Conservation (phyloP, 176 grass and related monocot genomes). For the Bonia amplexicaulis region DNA sequence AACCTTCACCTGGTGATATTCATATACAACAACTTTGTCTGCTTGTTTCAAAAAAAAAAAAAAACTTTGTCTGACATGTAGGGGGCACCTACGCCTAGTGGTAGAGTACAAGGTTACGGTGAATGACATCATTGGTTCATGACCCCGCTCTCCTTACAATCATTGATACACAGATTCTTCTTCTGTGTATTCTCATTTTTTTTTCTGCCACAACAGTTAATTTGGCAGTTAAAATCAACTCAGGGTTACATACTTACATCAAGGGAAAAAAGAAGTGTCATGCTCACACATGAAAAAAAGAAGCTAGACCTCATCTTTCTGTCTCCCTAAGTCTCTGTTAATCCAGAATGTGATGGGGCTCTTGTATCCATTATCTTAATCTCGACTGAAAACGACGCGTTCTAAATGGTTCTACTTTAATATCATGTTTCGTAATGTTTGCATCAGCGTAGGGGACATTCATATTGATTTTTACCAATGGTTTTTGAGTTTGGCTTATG, state of each 20-base stretch:
- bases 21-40: background rate
- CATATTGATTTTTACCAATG: too few relatives aligned
- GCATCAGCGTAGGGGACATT: too few relatives aligned
- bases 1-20: background rate
- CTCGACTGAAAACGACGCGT: background rate
- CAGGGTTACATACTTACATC: background rate
- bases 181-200: background rate
- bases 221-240: background rate
- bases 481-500: too few relatives aligned
- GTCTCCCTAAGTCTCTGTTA: slow-evolving; percentile 19
- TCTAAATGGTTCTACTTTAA: background rate
- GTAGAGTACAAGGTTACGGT: background rate
- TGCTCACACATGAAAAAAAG: background rate
- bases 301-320: background rate
- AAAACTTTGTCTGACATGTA: too few relatives aligned
- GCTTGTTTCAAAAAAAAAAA: too few relatives aligned
- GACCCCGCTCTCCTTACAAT: background rate
- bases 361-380: background rate
- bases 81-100: background rate
- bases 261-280: background rate
- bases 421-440: too few relatives aligned
- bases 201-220: background rate
- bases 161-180: background rate
- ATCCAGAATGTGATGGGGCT: background rate
- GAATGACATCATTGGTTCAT: background rate